Percentiles rank a stretch among this genome's conserved stretches.
Conservation (phyloP, 495 filamentous ascomycete species). For the Mytilinidion resinicola region DNA sequence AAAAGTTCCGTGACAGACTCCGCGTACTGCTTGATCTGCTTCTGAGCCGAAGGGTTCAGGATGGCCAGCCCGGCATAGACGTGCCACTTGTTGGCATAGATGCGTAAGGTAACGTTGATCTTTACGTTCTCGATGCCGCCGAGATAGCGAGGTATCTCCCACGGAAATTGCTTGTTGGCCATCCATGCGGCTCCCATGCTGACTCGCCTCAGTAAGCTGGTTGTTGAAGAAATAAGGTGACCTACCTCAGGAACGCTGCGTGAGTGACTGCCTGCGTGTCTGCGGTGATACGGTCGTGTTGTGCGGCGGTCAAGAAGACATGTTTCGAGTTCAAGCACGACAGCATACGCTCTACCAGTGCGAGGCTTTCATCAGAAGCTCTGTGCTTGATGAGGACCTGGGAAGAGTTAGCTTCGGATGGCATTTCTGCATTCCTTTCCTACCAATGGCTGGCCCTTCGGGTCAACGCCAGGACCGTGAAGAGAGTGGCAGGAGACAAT, state of each 20-base stretch:
- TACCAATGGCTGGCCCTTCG: constrained; percentile 80
- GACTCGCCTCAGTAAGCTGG: background rate
- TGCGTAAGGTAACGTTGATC: constrained; percentile 93
- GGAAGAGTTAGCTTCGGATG: background rate
- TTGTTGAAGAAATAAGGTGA: background rate
- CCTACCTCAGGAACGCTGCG: constrained; percentile 69
- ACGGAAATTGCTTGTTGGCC: constrained; percentile 87
- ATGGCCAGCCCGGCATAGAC: constrained; percentile 97
- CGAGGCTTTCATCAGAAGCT: constrained; percentile 67
- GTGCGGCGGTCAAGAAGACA: constrained; percentile 75
- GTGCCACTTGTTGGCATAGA: constrained; percentile 98
- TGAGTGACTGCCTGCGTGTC: constrained; percentile 98
- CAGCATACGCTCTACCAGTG: constrained; percentile 72
- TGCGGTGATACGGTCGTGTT: constrained; percentile 94
- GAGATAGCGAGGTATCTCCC: constrained; percentile 87
- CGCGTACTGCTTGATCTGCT: constrained; percentile 92
- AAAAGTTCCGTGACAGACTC: constrained; percentile 87
- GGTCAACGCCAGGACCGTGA: constrained; percentile 86
- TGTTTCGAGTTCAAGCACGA: constrained; percentile 73
- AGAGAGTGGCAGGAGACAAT: constrained; percentile 96
- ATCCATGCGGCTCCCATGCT: constrained; percentile 97
- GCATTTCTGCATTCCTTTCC: constrained; percentile 7
- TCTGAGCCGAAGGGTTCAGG: constrained; percentile 82
- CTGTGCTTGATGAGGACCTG: constrained; percentile 87
- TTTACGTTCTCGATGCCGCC: constrained; percentile 99